Base-by-base conservation (phyloP, 2,329 filamentous ascomycete species). In the Periconia sp. region DNA sequence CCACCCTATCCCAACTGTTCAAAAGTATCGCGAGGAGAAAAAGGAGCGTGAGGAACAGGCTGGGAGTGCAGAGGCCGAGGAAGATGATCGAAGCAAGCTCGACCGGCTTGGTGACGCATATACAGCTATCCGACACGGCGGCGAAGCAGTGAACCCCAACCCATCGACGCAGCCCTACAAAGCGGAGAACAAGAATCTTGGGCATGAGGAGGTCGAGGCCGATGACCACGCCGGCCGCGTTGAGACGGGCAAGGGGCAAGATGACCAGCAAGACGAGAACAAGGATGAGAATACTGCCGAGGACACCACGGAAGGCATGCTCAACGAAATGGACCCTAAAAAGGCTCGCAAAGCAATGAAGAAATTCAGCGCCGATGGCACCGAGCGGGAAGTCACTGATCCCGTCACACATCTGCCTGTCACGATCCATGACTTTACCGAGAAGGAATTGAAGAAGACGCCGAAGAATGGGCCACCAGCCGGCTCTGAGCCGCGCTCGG, bases 371-470 rank as follows among this genome's bases (percentile, higher is more conserved):
- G 69, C 73, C 21, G 73, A 78, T 43, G 69, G 73, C 21, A 73
- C 76, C 18, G 75, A 78, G 44, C 73, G 79, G 46, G 77, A 86
- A 60, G 86, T 89, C 33, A 89, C 85, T 1, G 86, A 89, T 57
- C 86, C 86, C 0, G 78, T 89, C 26, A 89, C 86, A 1, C 86
- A 89, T 66, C 73, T 89, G 3, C 85, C 85, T 2, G 78, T 88
- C 34, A 74, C 71, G 24, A 85, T 88, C 24, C 83, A 87, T 59
- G 86, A 89, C 59, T 84, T 84, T 56, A 88, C 85, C 0, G 75
- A 78, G 19, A 78, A 82, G 26, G 83, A 86, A 38, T 71, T 89
- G 22, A 71, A 78, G 46, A 65, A 66, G 37, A 68, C 72, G 17
- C 63, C 72, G 23, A 70, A 78, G 59, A 79, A 79, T 48, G 65